phyloP scores from a whole-genome alignment of 352 stramenopile genomes.

The Pythium angustatum region DNA sequence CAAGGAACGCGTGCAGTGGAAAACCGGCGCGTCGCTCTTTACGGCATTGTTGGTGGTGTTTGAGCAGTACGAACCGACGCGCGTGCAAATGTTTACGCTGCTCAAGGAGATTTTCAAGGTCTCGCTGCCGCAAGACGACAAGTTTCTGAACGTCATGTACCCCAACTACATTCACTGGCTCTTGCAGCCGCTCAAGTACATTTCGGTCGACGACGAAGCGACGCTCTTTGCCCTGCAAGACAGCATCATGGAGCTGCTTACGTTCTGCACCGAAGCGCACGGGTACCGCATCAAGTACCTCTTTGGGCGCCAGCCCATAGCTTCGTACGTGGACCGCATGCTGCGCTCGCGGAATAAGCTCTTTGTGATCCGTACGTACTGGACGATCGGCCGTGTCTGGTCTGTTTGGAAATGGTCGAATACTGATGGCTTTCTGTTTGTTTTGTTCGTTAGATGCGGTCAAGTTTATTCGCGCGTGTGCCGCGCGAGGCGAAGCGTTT shows the following conservation, averaged over 20 bases:
- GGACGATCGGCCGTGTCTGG: background rate
- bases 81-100: slow-evolving; percentile 67
- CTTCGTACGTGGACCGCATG: slow-evolving; percentile 72
- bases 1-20: slow-evolving; percentile 69
- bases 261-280: slow-evolving; percentile 84
- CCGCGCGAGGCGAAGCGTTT: slow-evolving; percentile 72
- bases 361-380: slow-evolving; percentile 75
- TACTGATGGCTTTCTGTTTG: background rate
- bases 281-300: slow-evolving; percentile 88
- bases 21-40: slow-evolving; percentile 65
- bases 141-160: slow-evolving; percentile 86
- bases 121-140: slow-evolving; percentile 77
- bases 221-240: slow-evolving; percentile 77
- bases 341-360: slow-evolving; percentile 82
- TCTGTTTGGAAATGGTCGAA: too few species aligned
- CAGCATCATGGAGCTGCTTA: slow-evolving; percentile 83
- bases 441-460: slow-evolving; percentile 62
- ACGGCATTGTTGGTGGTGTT: slow-evolving; percentile 70
- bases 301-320: slow-evolving; percentile 77
- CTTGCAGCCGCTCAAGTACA: slow-evolving; percentile 77
- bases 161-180: slow-evolving; percentile 88
- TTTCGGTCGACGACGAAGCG: slow-evolving; percentile 41
- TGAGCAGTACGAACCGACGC: slow-evolving; percentile 59
- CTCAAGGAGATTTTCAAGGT: slow-evolving; percentile 77
- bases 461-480: slow-evolving; percentile 78